Percentiles rank a stretch among this genome's conserved stretches.
These are phyloP conservation scores for Trichophyton benhamiae DNA, from an alignment of 2,329 filamentous ascomycete species.

Conservation along the genomic window DNA sequence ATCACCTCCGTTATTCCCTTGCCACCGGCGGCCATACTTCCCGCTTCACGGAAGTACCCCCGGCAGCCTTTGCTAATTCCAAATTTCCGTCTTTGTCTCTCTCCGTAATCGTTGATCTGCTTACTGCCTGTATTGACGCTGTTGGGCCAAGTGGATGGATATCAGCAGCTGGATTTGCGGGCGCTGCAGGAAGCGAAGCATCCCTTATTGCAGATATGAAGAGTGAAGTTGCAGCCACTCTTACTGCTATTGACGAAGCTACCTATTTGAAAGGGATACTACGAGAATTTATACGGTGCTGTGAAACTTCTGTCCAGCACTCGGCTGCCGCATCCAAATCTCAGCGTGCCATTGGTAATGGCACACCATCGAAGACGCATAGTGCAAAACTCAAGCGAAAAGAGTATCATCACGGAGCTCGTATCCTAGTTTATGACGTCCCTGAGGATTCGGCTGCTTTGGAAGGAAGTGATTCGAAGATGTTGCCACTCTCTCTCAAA, in stretches of 20 bases:
- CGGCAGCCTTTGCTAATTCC: conserved; percentile 25
- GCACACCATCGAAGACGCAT: conserved; percentile 6
- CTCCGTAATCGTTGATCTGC: conserved; percentile 28
- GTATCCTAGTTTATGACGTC: conserved; percentile 20
- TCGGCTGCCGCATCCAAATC: not conserved
- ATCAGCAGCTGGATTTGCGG: conserved; percentile 25
- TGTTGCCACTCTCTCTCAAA: conserved; percentile 65
- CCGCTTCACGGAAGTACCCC: conserved; percentile 30
- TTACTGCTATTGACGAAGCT: conserved; percentile 37
- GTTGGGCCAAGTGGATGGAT: conserved; percentile 39
- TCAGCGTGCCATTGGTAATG: conserved; percentile 1
- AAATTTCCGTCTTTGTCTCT: conserved; percentile 29
- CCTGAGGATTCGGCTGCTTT: not conserved
- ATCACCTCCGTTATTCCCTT: conserved; percentile 34
- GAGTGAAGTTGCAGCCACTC: conserved; percentile 36
- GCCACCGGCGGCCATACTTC: conserved; percentile 33
- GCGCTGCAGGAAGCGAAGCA: conserved; percentile 26
- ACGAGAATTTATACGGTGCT: conserved; percentile 34
- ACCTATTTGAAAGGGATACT: conserved; percentile 37
- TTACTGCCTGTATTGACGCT: conserved; percentile 36
- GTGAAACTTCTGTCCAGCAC: conserved; percentile 16
- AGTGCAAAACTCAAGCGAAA: conserved; percentile 23
- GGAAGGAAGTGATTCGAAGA: conserved; percentile 19
- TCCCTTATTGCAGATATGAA: conserved; percentile 38
- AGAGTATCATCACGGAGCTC: conserved; percentile 26